phyloP scores from a whole-genome alignment of 2,329 filamentous ascomycete species.

The Colletotrichum magnum region DNA sequence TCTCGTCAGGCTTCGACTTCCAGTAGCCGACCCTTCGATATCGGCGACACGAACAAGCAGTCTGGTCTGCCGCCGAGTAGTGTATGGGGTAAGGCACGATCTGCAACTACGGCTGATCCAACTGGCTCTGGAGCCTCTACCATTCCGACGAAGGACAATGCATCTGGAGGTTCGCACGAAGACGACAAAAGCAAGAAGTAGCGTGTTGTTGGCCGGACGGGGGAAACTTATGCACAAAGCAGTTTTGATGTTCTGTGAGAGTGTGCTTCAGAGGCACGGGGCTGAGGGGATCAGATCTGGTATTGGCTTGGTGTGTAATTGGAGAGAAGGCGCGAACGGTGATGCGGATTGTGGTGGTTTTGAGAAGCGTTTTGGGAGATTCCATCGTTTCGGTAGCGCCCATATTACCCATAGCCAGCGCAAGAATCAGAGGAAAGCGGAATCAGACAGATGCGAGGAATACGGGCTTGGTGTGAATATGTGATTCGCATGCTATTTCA shows the following conservation, averaged over 20 bases:
- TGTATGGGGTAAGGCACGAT: slow-evolving; percentile 23
- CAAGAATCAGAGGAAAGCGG: neutral
- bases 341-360: slow-evolving; percentile 2
- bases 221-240: neutral
- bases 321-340: neutral
- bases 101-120: neutral
- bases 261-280: neutral
- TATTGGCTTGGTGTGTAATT: slow-evolving; percentile 19
- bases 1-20: neutral
- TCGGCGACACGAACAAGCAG: slow-evolving; percentile 45
- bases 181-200: slow-evolving; percentile 17
- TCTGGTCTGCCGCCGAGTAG: slow-evolving; percentile 32
- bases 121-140: neutral
- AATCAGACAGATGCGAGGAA: slow-evolving; percentile 1
- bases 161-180: neutral
- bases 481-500: too few species aligned
- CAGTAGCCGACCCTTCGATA: neutral
- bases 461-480: neutral
- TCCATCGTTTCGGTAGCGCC: slow-evolving; percentile 4
- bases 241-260: slow-evolving; percentile 1
- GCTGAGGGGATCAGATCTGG: neutral
- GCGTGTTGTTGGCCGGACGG: neutral
- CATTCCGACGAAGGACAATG: neutral
- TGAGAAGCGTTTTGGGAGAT: neutral
- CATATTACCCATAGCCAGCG: neutral